Percentiles rank a stretch among this genome's conserved stretches.
phyloP scores from a whole-genome alignment of 495 filamentous ascomycete genomes.

The Penicillium parvum region DNA sequence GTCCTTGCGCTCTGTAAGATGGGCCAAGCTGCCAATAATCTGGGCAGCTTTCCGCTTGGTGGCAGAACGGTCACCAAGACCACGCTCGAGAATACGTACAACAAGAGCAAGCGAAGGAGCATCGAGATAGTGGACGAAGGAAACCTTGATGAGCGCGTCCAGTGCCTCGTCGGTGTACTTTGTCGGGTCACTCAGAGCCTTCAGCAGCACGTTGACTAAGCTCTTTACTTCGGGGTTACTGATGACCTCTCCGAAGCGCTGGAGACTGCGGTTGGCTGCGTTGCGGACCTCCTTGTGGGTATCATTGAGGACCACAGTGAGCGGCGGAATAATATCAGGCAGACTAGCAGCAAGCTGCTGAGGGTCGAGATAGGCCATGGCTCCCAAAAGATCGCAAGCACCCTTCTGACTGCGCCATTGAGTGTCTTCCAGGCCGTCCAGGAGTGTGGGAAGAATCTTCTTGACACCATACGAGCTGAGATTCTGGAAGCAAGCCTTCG shows the following conservation, averaged over 20 bases:
- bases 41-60: conserved; percentile 95
- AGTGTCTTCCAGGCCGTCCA: conserved; percentile 88
- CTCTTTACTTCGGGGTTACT: conserved; percentile 94
- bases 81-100: conserved; percentile 90
- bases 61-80: conserved; percentile 80
- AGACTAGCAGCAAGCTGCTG: conserved; percentile 87
- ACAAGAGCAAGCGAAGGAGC: conserved; percentile 91
- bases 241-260: conserved; percentile 97
- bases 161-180: conserved; percentile 96
- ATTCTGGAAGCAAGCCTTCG: conserved; percentile 89
- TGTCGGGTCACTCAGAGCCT: conserved; percentile 94
- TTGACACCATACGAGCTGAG: conserved; percentile 96
- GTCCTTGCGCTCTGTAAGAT: conserved; percentile 94
- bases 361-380: conserved; percentile 96
- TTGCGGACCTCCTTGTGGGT: conserved; percentile 93
- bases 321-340: conserved; percentile 92
- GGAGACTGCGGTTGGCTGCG: conserved; percentile 90
- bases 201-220: conserved; percentile 83
- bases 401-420: conserved; percentile 99
- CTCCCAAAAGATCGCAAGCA: conserved; percentile 90
- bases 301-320: conserved; percentile 91
- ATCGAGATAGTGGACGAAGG: conserved; percentile 94
- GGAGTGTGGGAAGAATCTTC: conserved; percentile 81
- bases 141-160: conserved; percentile 89
- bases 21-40: conserved; percentile 94